Percentiles rank a stretch among this genome's conserved stretches.
These are phyloP conservation scores for Anisodus tanguticus DNA, from an alignment of 257 asterid genomes.

Conservation along the genomic window DNA sequence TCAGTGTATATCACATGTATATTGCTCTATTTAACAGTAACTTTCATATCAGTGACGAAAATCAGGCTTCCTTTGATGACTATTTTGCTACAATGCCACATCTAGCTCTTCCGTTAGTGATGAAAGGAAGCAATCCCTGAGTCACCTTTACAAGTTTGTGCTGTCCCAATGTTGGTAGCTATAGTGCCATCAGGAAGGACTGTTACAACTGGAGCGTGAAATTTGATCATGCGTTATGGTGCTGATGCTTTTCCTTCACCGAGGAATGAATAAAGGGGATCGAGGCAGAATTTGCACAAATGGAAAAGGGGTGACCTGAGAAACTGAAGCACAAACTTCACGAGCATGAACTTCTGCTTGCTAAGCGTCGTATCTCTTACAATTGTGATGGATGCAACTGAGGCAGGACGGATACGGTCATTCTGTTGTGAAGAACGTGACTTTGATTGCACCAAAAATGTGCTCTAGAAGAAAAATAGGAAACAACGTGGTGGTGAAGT, in stretches of 20 bases:
- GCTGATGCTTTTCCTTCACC: constrained; percentile 74
- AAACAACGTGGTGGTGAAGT: constrained; percentile 50
- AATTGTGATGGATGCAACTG: constrained; percentile 62
- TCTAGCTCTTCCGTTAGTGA: constrained; percentile 76
- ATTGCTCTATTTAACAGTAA: no score
- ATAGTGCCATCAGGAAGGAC: constrained; percentile 73
- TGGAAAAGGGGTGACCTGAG: constrained; percentile 74
- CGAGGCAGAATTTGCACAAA: constrained; percentile 53
- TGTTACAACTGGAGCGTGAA: constrained; percentile 58
- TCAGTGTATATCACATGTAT: no score
- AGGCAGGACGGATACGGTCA: constrained; percentile 64
- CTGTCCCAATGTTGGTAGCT: constrained; percentile 78
- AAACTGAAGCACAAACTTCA: constrained; percentile 48
- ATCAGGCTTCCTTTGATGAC: constrained; percentile 62
- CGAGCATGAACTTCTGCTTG: constrained; percentile 67
- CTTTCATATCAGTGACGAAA: constrained; percentile 76
- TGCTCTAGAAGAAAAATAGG: constrained; percentile 45
- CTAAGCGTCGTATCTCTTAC: constrained; percentile 43
- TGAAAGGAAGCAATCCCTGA: constrained; percentile 50
- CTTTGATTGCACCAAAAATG: constrained; percentile 74
- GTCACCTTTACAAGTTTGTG: constrained; percentile 58
- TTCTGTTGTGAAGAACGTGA: constrained; percentile 63
- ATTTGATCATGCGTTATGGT: constrained; percentile 56
- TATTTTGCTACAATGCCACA: constrained; percentile 80
- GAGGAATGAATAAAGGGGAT: constrained; percentile 64